Conservation (phyloP, 1,284 basidiomycete genomes). For the Ganoderma sinense region DNA sequence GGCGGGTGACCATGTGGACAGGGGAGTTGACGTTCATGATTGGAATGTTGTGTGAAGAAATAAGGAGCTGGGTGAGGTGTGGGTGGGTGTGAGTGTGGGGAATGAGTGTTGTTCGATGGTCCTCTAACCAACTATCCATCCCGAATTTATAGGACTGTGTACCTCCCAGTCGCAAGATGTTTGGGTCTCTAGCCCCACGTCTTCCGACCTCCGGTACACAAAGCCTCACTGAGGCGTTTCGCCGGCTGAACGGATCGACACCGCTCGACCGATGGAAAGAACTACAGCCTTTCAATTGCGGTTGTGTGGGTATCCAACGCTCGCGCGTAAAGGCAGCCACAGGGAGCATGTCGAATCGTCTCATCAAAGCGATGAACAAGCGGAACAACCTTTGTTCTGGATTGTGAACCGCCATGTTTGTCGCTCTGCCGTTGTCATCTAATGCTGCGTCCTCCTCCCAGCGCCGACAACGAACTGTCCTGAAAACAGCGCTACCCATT, state of each 20-base stretch:
- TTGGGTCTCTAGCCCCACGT: not conserved
- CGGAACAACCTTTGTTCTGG: constrained; percentile 20
- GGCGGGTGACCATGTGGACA: constrained; percentile 37
- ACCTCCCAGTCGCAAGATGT: constrained; percentile 4
- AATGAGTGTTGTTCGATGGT: constrained; percentile 5
- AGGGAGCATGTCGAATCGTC: constrained; percentile 15
- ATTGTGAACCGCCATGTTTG: constrained; percentile 14
- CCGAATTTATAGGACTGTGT: constrained; percentile 6
- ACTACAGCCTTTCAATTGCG: constrained; percentile 25
- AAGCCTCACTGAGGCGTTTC: not conserved
- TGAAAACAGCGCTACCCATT: constrained; percentile 8
- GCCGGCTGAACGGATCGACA: constrained; percentile 2
- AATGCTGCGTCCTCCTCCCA: constrained; percentile 13
- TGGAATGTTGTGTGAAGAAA: constrained; percentile 16
- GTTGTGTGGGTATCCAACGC: constrained; percentile 14
- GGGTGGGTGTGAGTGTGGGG: constrained; percentile 1
- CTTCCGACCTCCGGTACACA: not conserved
- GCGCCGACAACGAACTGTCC: constrained; percentile 11
- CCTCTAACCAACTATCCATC: not conserved
- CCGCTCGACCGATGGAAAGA: constrained; percentile 18
- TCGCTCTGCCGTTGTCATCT: constrained; percentile 13
- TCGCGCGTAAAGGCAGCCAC: constrained; percentile 12
- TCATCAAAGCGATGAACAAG: constrained; percentile 14
- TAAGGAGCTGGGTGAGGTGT: constrained; percentile 9
- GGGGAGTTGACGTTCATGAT: constrained; percentile 48